These are phyloP conservation scores for Simplicillium aogashimaense DNA, from an alignment of 2,329 filamentous ascomycete genomes.

Conservation along the genomic window DNA sequence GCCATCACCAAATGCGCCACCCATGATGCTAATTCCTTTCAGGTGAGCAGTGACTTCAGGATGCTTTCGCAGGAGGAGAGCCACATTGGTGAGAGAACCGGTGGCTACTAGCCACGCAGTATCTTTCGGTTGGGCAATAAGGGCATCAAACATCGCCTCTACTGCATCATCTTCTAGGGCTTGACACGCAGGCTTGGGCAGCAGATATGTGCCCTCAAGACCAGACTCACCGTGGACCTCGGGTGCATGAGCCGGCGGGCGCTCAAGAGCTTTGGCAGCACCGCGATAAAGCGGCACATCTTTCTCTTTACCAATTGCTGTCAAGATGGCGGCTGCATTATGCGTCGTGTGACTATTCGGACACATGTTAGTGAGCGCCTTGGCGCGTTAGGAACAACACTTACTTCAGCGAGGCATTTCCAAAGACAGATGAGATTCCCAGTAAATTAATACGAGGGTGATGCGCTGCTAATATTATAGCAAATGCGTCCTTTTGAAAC, in stretches of 20 bases:
- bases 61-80: conserved; percentile 62
- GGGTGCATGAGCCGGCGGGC: conserved; percentile 64
- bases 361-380: neutral
- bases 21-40: conserved; percentile 81
- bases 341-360: conserved; percentile 59
- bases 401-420: conserved; percentile 71
- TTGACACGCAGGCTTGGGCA: conserved; percentile 48
- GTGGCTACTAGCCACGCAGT: conserved; percentile 85
- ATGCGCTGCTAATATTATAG: conserved; percentile 77
- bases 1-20: conserved; percentile 70
- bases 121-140: conserved; percentile 53
- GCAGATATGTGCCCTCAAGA: conserved; percentile 76
- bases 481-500: conserved; percentile 71
- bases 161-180: conserved; percentile 38
- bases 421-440: conserved; percentile 86
- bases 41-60: conserved; percentile 68
- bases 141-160: conserved; percentile 62
- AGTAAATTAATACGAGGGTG: conserved; percentile 71
- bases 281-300: conserved; percentile 68
- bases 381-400: conserved; percentile 6
- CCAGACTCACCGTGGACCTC: conserved; percentile 86
- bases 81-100: conserved; percentile 79
- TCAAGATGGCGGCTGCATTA: conserved; percentile 77
- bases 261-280: conserved; percentile 59
- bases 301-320: conserved; percentile 65